Evolutionary conservation across 192 early-diverging fungal genomes (phyloP).

Genomic region (Thoreauomyces humboldtii): DNA sequence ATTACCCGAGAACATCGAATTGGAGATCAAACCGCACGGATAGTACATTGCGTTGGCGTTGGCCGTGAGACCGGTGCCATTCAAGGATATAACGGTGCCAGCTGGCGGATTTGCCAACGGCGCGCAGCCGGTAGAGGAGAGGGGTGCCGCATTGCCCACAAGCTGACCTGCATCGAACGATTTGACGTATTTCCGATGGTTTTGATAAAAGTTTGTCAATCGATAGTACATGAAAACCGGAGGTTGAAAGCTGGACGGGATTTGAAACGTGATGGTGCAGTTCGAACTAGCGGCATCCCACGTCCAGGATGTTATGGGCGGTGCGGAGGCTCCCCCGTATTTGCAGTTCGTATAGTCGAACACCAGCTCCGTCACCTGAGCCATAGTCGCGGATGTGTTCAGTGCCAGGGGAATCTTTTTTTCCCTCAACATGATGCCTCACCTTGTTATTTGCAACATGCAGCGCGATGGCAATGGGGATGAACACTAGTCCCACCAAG

Average conservation of each 20-base stretch:
- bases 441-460: constrained; percentile 37
- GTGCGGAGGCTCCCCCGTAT: neutral
- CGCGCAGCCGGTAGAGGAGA: constrained; percentile 11
- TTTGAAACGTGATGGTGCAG: constrained; percentile 73
- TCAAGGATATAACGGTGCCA: neutral
- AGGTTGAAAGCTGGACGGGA: constrained; percentile 60
- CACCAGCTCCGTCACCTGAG: constrained; percentile 78
- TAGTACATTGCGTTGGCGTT: constrained; percentile 60
- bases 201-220: constrained; percentile 98
- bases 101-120: neutral
- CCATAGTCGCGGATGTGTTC: too few relatives aligned
- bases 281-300: constrained; percentile 45
- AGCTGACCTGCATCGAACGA: constrained; percentile 84
- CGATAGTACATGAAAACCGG: constrained; percentile 92
- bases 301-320: constrained; percentile 38
- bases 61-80: neutral
- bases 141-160: neutral
- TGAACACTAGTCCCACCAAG: constrained; percentile 88
- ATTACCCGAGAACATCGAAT: constrained; percentile 93
- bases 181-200: constrained; percentile 93
- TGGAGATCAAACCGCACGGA: constrained; percentile 97
- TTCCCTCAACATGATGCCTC: too few relatives aligned
- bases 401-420: too few relatives aligned
- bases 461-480: constrained; percentile 89
- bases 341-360: constrained; percentile 92